A percentile compares a stretch with the other conserved stretches of the same genome.
These are phyloP conservation scores for Arthroderma sp. DNA, from an alignment of 2,329 filamentous ascomycete genomes.

Conservation along the genomic window DNA sequence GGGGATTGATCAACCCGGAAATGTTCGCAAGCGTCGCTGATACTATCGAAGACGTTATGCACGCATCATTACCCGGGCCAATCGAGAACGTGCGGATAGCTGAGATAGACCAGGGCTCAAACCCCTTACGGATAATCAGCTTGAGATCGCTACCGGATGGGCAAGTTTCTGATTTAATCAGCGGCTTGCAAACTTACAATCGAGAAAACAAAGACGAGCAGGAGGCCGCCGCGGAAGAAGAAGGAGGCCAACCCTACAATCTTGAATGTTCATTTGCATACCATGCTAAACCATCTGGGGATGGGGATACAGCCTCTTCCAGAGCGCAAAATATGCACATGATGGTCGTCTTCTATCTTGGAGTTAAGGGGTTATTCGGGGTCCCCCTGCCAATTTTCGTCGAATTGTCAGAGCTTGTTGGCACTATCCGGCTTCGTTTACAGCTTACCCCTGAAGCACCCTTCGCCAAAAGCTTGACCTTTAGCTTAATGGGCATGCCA, in stretches of 20 bases:
- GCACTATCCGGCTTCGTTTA: constrained; percentile 69
- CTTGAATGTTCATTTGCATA: constrained; percentile 84
- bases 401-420: constrained; percentile 80
- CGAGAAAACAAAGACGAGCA: constrained; percentile 72
- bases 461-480: constrained; percentile 81
- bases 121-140: constrained; percentile 78
- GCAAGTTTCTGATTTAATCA: constrained; percentile 69
- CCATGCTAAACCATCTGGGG: constrained; percentile 68
- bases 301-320: constrained; percentile 56
- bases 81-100: constrained; percentile 93
- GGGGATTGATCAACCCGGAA: constrained; percentile 87
- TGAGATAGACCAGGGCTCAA: constrained; percentile 87
- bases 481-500: constrained; percentile 87
- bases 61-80: constrained; percentile 77
- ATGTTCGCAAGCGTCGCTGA: constrained; percentile 92
- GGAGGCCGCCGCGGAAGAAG: constrained; percentile 76
- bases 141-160: constrained; percentile 72
- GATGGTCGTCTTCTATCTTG: constrained; percentile 88
- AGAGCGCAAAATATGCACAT: constrained; percentile 95
- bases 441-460: constrained; percentile 83
- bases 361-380: constrained; percentile 76
- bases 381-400: constrained; percentile 80
- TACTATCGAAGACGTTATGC: constrained; percentile 91
- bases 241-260: constrained; percentile 87
- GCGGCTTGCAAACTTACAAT: constrained; percentile 67